Evolutionary conservation across 106 monocot genomes (phyloP).

Genomic region (Cymbidium sinense): DNA sequence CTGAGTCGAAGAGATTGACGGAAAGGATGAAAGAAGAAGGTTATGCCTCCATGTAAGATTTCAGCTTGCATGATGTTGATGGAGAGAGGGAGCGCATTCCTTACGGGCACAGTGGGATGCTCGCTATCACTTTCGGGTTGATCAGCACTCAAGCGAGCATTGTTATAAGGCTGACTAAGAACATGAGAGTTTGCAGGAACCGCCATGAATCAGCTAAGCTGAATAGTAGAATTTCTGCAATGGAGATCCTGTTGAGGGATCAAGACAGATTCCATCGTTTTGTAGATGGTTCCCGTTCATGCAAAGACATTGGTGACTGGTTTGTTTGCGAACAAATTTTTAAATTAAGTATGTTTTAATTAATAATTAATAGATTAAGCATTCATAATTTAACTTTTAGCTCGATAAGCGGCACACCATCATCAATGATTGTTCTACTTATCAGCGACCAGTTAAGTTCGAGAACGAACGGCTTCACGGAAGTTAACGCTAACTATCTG

Average conservation of each 20-base stretch:
- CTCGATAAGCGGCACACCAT: too few species aligned
- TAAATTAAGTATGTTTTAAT: too few species aligned
- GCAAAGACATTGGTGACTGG: slow-evolving; percentile 19
- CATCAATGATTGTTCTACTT: too few species aligned
- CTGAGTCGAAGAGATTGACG: slow-evolving; percentile 34
- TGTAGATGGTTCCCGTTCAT: slow-evolving; percentile 13
- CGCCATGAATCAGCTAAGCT: slow-evolving; percentile 45
- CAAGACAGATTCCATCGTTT: slow-evolving; percentile 13
- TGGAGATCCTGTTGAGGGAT: slow-evolving; percentile 20
- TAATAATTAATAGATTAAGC: too few species aligned
- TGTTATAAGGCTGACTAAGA: slow-evolving; percentile 36
- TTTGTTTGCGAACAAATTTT: too few species aligned
- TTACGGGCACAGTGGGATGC: slow-evolving; percentile 48
- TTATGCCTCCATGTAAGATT: slow-evolving; percentile 17
- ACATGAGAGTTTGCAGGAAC: slow-evolving; percentile 37
- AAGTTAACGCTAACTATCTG: too few species aligned
- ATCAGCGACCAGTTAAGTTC: too few species aligned
- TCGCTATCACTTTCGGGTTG: slow-evolving; percentile 54
- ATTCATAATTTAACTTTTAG: too few species aligned
- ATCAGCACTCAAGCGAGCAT: slow-evolving; percentile 18
- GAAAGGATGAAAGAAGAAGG: slow-evolving; percentile 17
- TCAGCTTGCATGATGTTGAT: slow-evolving; percentile 57
- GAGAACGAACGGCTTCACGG: too few species aligned
- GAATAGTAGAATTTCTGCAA: slow-evolving; percentile 20
- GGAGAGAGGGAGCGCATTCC: slow-evolving; percentile 51